These are phyloP conservation scores for Thecaphora thlaspeos DNA, from an alignment of 1,284 basidiomycete genomes.

Conservation along the genomic window DNA sequence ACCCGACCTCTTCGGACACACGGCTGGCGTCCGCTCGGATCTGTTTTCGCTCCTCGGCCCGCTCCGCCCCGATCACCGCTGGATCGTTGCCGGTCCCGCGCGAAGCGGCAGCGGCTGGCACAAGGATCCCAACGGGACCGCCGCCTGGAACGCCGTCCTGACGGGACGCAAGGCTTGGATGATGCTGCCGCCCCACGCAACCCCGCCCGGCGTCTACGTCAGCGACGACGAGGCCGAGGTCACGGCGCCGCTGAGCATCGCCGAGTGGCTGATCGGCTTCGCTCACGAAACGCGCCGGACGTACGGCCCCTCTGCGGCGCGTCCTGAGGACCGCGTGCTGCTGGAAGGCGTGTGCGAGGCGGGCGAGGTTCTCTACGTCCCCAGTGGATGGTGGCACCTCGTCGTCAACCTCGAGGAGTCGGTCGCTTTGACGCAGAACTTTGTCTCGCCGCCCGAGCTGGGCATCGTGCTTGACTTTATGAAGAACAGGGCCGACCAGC, in stretches of 20 bases:
- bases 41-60: slow-evolving; percentile 46
- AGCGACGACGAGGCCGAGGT: slow-evolving; percentile 57
- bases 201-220: slow-evolving; percentile 60
- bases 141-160: slow-evolving; percentile 61
- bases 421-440: slow-evolving; percentile 61
- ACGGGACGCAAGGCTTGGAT: slow-evolving; percentile 59
- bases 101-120: slow-evolving; percentile 52
- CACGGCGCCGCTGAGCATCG: slow-evolving; percentile 56
- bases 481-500: slow-evolving; percentile 59
- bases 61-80: slow-evolving; percentile 47
- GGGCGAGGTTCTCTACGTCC: slow-evolving; percentile 59
- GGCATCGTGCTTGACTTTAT: slow-evolving; percentile 59
- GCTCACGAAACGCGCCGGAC: slow-evolving; percentile 53
- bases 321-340: slow-evolving; percentile 41
- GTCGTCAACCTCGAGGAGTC: slow-evolving; percentile 48
- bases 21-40: slow-evolving; percentile 36
- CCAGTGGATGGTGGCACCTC: slow-evolving; percentile 55
- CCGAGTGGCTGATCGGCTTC: slow-evolving; percentile 60
- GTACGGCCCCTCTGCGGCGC: slow-evolving; percentile 49
- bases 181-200: slow-evolving; percentile 58
- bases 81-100: slow-evolving; percentile 51
- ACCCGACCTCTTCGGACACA: slow-evolving; percentile 12
- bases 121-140: slow-evolving; percentile 59
- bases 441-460: slow-evolving; percentile 59
- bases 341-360: slow-evolving; percentile 58